Conservation (phyloP, 345 rosid species). For the Dipteronia dyeriana region DNA sequence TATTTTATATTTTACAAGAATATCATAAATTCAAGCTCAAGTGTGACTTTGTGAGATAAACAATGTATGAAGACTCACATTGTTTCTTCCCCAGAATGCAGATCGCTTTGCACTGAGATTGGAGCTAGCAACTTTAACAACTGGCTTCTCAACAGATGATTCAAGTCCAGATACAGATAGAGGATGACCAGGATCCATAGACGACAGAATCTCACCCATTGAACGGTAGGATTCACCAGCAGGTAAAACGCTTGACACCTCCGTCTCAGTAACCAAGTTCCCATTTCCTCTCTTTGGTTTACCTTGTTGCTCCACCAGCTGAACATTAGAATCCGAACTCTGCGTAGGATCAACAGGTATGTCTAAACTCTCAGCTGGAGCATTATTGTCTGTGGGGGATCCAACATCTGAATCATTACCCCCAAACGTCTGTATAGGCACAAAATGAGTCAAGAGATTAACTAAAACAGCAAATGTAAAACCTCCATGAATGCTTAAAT, state of each 20-base stretch:
- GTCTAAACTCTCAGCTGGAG: slow-evolving; percentile 46
- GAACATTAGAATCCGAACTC: slow-evolving; percentile 46
- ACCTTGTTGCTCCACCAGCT: slow-evolving; percentile 51
- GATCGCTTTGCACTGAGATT: slow-evolving; percentile 60
- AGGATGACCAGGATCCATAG: slow-evolving; percentile 58
- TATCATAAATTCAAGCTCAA: neutral
- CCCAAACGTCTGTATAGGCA: slow-evolving; percentile 68
- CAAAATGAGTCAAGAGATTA: slow-evolving; percentile 14
- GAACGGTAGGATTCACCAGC: slow-evolving; percentile 69
- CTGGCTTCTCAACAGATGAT: slow-evolving; percentile 59
- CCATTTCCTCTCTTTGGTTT: slow-evolving; percentile 56
- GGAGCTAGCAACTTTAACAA: slow-evolving; percentile 62
- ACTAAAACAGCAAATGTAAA: slow-evolving; percentile 13
- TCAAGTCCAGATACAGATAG: slow-evolving; percentile 58
- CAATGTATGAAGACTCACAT: slow-evolving; percentile 52
- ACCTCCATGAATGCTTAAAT: neutral
- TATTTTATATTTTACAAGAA: neutral
- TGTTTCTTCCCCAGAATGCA: slow-evolving; percentile 91
- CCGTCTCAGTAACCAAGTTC: slow-evolving; percentile 43
- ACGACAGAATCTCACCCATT: slow-evolving; percentile 72
- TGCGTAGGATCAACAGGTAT: slow-evolving; percentile 40
- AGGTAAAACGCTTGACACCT: slow-evolving; percentile 48
- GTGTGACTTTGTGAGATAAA: neutral
- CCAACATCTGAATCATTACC: slow-evolving; percentile 82
- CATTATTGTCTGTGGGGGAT: slow-evolving; percentile 56